Evolutionary conservation across 23 red algal species (phyloP).

Genomic region (Cyanidioschyzon merolae): DNA sequence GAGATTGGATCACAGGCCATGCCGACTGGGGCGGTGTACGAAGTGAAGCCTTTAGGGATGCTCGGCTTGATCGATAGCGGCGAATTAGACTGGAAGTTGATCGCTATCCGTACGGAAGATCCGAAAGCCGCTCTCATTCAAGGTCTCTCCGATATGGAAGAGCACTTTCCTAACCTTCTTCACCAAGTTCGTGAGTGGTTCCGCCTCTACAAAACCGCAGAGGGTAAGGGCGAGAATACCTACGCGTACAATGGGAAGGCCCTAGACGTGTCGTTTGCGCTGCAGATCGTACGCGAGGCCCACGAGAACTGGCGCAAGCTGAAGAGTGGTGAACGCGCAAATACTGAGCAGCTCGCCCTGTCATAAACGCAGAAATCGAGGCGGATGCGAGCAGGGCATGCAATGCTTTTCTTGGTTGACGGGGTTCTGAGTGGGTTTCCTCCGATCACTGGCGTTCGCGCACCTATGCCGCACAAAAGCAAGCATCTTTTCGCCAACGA

Average conservation of each 20-base stretch:
- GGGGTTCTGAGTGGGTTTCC: too few relatives aligned
- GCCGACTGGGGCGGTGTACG: slow-evolving; percentile 71
- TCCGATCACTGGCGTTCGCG: too few relatives aligned
- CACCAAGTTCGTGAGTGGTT: slow-evolving; percentile 87
- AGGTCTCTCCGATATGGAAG: slow-evolving; percentile 63
- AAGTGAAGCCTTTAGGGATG: slow-evolving; percentile 74
- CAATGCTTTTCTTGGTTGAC: too few relatives aligned
- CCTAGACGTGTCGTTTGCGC: slow-evolving; percentile 40
- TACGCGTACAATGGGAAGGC: slow-evolving; percentile 79
- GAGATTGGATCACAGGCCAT: slow-evolving; percentile 50
- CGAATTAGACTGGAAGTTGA: slow-evolving; percentile 93
- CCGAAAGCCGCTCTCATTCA: slow-evolving; percentile 41
- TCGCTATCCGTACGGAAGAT: slow-evolving; percentile 65
- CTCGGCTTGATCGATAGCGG: slow-evolving; percentile 85
- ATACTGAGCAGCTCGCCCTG: slow-evolving; percentile 43
- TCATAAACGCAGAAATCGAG: background rate
- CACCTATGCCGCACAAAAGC: too few relatives aligned
- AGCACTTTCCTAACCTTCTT: slow-evolving; percentile 51
- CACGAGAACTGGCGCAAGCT: slow-evolving; percentile 63
- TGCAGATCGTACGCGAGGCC: slow-evolving; percentile 54
- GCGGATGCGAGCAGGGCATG: too few relatives aligned
- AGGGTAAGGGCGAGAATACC: slow-evolving; percentile 94
- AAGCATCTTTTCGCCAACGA: too few relatives aligned
- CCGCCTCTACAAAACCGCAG: slow-evolving; percentile 95
- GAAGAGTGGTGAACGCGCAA: slow-evolving; percentile 46